Base-by-base conservation (phyloP, 108 stramenopile species). In the Pseudonitzschia multistriata region DNA sequence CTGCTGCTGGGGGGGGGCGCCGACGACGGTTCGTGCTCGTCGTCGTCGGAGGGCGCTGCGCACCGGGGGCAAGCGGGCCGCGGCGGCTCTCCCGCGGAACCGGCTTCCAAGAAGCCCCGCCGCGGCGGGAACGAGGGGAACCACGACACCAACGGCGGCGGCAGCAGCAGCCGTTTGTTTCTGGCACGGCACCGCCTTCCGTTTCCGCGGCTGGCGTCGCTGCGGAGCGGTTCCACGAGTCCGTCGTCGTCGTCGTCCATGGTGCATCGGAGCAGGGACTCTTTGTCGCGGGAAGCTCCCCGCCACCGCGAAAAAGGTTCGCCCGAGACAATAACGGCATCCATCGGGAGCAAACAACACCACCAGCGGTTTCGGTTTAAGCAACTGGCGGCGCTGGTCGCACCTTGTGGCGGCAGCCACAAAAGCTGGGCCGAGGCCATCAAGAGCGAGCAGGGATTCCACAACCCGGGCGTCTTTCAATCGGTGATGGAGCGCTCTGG, bases 401-500 rank as follows among this genome's bases (percentile, higher is more conserved):
- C 42, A 8, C 5, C 37, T 8, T 14, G 3, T 17, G 13, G 15
- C 50, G 7, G 15, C 29, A 34, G 28, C 31, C n/a, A 65, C 22
- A 6, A 48, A 57, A n/a, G 62, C 21, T 82, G 71, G 73, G 76
- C 79, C 0, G 63, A 66, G 19, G 61, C 69, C 25, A 42, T 83
- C 15, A 48, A 53, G 15, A 39, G 59, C 14, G 79, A 83, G 60
- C 62, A 72, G 7, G 82, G 79, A 61, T 83, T 79, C 63, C 76
- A 74, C 71, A 83, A 83, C 67, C 82, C 82, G 6, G 68, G 66
- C 49, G 70, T 83, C 31, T 79, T 83, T 66, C 57, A 59, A 65
- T 64, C 64, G 25, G 79, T 74, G 17, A 67, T 79, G 28, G 82
- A 79, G 34, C 76, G 74, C 36, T 79, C 77, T 76, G 74, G 70